Evolutionary conservation across 352 stramenopile genomes (phyloP).

Genomic region (Globisporangium viniferum): DNA sequence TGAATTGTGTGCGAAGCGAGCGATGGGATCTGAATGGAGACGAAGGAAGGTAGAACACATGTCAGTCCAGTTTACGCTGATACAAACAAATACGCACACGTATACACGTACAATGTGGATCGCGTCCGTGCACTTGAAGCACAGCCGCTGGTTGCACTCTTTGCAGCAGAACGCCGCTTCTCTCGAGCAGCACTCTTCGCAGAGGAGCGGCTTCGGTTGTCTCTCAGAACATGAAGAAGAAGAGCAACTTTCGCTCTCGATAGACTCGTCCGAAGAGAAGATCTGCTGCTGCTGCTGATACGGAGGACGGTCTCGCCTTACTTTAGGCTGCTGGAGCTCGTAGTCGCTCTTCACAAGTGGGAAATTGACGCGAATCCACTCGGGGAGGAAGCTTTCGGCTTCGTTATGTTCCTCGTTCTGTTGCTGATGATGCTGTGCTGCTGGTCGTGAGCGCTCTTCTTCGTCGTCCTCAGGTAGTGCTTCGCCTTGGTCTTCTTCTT

Average conservation of each 20-base stretch:
- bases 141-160: slow-evolving; percentile 49
- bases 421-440: not conserved
- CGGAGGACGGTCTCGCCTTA: not conserved
- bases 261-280: not conserved
- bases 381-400: slow-evolving; percentile 17
- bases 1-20: slow-evolving; percentile 36
- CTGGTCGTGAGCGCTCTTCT: not conserved
- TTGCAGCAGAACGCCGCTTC: slow-evolving; percentile 27
- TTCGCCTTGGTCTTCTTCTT: not conserved
- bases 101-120: slow-evolving; percentile 64
- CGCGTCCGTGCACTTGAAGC: slow-evolving; percentile 62
- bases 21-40: slow-evolving; percentile 33
- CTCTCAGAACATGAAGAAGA: not conserved
- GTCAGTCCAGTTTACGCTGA: not conserved
- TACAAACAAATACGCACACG: not conserved
- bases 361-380: slow-evolving; percentile 43
- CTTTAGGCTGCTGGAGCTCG: slow-evolving; percentile 18
- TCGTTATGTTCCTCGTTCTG: not conserved
- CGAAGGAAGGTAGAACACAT: not conserved
- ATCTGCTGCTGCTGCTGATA: not conserved
- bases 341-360: slow-evolving; percentile 19
- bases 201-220: slow-evolving; percentile 11
- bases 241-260: not conserved
- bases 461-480: not conserved
- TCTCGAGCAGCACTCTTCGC: slow-evolving; percentile 55